phyloP scores from a whole-genome alignment of 345 rosid genomes.

The Populus tremula region DNA sequence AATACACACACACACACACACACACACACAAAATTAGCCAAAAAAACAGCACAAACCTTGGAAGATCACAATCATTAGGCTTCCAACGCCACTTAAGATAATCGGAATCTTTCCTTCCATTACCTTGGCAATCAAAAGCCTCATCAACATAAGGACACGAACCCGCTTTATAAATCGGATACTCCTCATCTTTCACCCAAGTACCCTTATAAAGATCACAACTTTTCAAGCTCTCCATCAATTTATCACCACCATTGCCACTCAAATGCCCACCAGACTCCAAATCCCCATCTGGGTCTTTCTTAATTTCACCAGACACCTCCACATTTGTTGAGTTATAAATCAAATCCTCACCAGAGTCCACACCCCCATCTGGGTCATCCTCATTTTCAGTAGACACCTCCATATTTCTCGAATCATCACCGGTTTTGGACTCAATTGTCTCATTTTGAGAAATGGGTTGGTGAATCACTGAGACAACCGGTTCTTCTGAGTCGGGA shows the following conservation, averaged over 20 bases:
- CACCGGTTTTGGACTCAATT: background rate
- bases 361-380: background rate
- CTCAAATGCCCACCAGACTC: conserved; percentile 2
- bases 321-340: background rate
- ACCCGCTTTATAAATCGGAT: conserved; percentile 70
- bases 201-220: conserved; percentile 74
- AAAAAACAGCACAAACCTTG: conserved; percentile 48
- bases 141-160: conserved; percentile 92
- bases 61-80: conserved; percentile 89
- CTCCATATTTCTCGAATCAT: background rate
- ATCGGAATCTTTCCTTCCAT: conserved; percentile 69
- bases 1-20: background rate
- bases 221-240: conserved; percentile 29
- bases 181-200: conserved; percentile 69
- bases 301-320: background rate
- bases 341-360: background rate
- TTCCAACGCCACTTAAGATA: conserved; percentile 87
- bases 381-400: background rate
- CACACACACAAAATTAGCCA: too few relatives aligned
- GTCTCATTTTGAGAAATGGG: conserved; percentile 1
- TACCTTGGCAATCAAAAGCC: conserved; percentile 80
- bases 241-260: background rate
- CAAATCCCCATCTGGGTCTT: background rate
- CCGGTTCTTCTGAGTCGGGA: conserved; percentile 1
- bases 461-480: background rate